These are phyloP conservation scores for Lachnellula cervina DNA, from an alignment of 2,329 filamentous ascomycete species.

Conservation along the genomic window DNA sequence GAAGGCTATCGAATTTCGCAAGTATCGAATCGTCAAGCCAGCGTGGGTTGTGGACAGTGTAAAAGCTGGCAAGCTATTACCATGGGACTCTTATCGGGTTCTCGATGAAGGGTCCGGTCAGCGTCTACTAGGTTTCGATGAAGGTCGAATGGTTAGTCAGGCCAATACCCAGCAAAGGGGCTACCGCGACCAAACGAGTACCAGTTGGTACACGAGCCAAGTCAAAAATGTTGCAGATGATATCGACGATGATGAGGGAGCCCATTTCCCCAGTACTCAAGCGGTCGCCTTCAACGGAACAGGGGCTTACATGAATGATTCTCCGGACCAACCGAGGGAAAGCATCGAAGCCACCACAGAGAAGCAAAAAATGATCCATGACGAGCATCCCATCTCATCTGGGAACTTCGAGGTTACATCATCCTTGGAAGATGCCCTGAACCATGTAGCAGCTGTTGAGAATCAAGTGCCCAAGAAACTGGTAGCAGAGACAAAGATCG, in stretches of 20 bases:
- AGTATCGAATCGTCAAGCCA: slow-evolving; percentile 89
- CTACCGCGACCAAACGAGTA: slow-evolving; percentile 77
- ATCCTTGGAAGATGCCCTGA: slow-evolving; percentile 31
- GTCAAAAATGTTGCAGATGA: slow-evolving; percentile 44
- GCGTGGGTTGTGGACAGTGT: slow-evolving; percentile 93
- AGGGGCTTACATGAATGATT: slow-evolving; percentile 1
- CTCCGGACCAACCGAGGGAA: slow-evolving; percentile 3
- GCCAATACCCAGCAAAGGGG: slow-evolving; percentile 53
- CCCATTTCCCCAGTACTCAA: slow-evolving; percentile 26
- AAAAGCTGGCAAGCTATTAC: slow-evolving; percentile 70
- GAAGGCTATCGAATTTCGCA: slow-evolving; percentile 81
- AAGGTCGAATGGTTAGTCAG: slow-evolving; percentile 63
- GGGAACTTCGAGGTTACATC: slow-evolving; percentile 30
- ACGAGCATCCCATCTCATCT: slow-evolving; percentile 15
- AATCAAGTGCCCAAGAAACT: background rate
- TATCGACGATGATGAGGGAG: slow-evolving; percentile 40
- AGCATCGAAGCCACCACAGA: slow-evolving; percentile 1
- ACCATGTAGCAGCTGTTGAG: slow-evolving; percentile 11
- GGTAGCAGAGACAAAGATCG: background rate
- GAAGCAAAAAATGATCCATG: background rate
- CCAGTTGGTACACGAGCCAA: slow-evolving; percentile 77
- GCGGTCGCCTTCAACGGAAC: slow-evolving; percentile 10
- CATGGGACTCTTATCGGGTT: slow-evolving; percentile 82
- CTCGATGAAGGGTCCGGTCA: slow-evolving; percentile 81
- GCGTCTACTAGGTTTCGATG: slow-evolving; percentile 62